Conservation (phyloP, 2,329 filamentous ascomycete genomes). For the Alternaria hordeiaustralica region DNA sequence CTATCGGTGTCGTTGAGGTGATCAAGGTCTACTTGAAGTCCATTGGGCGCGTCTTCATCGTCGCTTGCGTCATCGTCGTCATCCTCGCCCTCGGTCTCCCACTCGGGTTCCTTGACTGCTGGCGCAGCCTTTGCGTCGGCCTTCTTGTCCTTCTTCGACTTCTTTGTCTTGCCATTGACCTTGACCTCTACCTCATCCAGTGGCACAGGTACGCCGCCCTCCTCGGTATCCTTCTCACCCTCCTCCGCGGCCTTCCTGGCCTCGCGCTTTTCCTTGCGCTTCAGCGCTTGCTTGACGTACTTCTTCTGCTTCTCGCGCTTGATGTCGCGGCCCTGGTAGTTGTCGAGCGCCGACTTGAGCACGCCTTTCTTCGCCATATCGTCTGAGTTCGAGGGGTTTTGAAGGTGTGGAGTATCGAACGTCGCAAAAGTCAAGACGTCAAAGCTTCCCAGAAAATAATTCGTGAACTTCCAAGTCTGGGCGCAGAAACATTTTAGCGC, state of each 20-base stretch:
- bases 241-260: constrained; percentile 12
- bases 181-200: constrained; percentile 38
- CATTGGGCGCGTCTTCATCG: constrained; percentile 38
- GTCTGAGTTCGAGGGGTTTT: not conserved
- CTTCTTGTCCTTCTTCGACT: constrained; percentile 41
- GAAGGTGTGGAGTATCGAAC: not conserved
- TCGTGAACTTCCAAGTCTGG: constrained; percentile 42
- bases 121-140: constrained; percentile 38
- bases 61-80: constrained; percentile 48
- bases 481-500: constrained; percentile 39
- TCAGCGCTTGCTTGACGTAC: constrained; percentile 16
- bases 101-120: constrained; percentile 35
- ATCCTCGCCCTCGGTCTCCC: constrained; percentile 43
- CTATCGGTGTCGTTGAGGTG: constrained; percentile 51
- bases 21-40: constrained; percentile 34
- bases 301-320: constrained; percentile 70
- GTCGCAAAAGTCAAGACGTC: constrained; percentile 17
- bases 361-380: constrained; percentile 56
- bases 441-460: constrained; percentile 37
- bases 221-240: constrained; percentile 27
- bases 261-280: constrained; percentile 13
- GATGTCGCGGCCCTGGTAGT: constrained; percentile 68
- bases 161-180: constrained; percentile 41
- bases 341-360: constrained; percentile 64
- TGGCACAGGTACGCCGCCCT: constrained; percentile 37